Base-by-base conservation (phyloP, 1,139 yeast genomes). In the Sugiyamaella castrensis region DNA sequence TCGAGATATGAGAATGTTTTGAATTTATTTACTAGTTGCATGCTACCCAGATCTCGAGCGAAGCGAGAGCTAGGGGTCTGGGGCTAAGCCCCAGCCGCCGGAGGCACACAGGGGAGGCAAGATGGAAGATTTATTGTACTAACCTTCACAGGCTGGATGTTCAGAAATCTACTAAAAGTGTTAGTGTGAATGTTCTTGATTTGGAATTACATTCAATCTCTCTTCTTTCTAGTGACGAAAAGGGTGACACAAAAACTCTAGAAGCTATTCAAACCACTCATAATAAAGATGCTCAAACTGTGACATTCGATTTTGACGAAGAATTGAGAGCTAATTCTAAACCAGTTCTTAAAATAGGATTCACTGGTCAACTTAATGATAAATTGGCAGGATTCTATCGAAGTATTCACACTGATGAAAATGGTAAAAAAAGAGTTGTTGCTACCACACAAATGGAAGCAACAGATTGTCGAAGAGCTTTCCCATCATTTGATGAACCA, bases 371-470 rank as follows among this genome's bases (percentile, higher is more conserved):
- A 40, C 77, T 87, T 68, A 84, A 84, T 64, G 86, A 85, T 61
- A 77, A 79, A 61, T 81, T 86, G 87, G 83, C 86, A 32, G 92
- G 94, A 13, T 85, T 85, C 69, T 86, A 86, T 71, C 80, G 92
- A 63, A 86, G 95, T 5, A 78, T 81, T 35, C 87, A 87, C 69
- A 76, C 73, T 60, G 82, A 77, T 55, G 68, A 70, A 44, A 71
- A 81, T 47, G 89, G 86, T 8, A 74, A 74, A 53, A 74, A 77
- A 43, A 80, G 82, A 62, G 79, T 76, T 55, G 77, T 84, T 73
- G 83, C 87, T 41, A 81, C 91, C 34, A 86, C 95, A 39, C 95
- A 86, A 69, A 84, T 86, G 76, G 95, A 86, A 69, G 86, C 95
- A 31, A 84, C 91, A 28, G 91, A 85, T 65, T 88, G 91, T 46